A percentile compares a stretch with the other conserved stretches of the same genome.
Evolutionary conservation across 441 rosid species (phyloP).

Genomic region (Daphne laureola): DNA sequence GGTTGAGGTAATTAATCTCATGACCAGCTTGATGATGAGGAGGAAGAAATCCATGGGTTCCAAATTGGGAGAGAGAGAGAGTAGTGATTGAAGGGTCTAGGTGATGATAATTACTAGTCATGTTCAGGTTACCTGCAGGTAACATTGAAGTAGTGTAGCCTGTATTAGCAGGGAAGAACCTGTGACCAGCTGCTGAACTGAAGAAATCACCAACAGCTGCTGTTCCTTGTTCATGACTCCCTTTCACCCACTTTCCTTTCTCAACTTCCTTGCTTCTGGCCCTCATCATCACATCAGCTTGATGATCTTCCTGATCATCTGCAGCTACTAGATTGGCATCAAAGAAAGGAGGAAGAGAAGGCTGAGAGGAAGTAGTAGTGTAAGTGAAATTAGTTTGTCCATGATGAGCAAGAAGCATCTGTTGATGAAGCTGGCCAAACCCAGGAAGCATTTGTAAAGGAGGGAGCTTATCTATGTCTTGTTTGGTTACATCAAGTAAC

Average conservation of each 20-base stretch:
- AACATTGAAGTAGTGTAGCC: conserved; percentile 21
- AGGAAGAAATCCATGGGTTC: conserved; percentile 39
- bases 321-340: conserved; percentile 19
- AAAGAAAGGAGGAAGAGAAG: conserved; percentile 27
- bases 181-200: conserved; percentile 33
- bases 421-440: conserved; percentile 47
- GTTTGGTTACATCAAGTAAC: conserved; percentile 67
- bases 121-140: conserved; percentile 33
- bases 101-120: conserved; percentile 43
- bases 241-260: conserved; percentile 68
- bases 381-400: conserved; percentile 4
- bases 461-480: conserved; percentile 87
- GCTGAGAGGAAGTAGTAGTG: conserved; percentile 1
- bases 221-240: conserved; percentile 18
- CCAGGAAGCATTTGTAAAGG: conserved; percentile 70
- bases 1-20: conserved; percentile 24
- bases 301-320: conserved; percentile 26
- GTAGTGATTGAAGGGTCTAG: conserved; percentile 47
- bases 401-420: conserved; percentile 23
- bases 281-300: conserved; percentile 32
- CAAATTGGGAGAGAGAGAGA: conserved; percentile 64
- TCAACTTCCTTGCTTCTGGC: conserved; percentile 32
- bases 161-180: conserved; percentile 27
- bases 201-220: conserved; percentile 19
- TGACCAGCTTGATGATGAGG: conserved; percentile 19